Evolutionary conservation across 495 filamentous ascomycete genomes (phyloP), one percentile per base, ranked within the genome.

Genomic region (Terfezia claveryi): DNA sequence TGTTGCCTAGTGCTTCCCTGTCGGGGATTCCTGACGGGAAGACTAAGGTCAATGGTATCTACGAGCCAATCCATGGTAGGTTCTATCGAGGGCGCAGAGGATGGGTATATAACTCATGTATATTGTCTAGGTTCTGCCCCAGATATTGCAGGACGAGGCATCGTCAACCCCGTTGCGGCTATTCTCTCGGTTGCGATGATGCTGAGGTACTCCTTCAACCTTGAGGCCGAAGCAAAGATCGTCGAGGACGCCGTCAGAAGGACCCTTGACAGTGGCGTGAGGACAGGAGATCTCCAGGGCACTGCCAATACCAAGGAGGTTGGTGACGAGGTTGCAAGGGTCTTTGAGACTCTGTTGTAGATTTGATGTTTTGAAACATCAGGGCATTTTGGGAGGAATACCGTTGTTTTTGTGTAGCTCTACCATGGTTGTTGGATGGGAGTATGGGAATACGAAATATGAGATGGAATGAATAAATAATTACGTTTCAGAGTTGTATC

Each of bases 11-110:
- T 68, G 91, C 91, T 8, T 88, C 82, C 68, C 70, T 98, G 67
- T 82, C 79, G 52, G 87, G 83, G 20, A 79, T 92, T 50, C 91
- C 91, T 1, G 88, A 94, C 71, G 80, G 62, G 17, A 73, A 78
- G 12, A 81, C 81, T 71, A 77, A 71, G 62, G 80, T 81, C 58
- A 85, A 83, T 60, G 82, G 91, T 62, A 94, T 98, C 62, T 98
- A 95, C 66, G 91, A 96, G 75, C 92, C 92, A 37, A 96, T 96
- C 61, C 92, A 98, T 68, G 92, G 88, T 1, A 71, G 67, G 27
- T 32, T 32, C 27, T 32, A 32, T 32, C 27, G 27, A 32, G 27
- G 65, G 68, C 41, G 69, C 68, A 10, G 68, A 68, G 49, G 67
- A 66, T 62, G 52, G 23, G 37, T 20, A 38, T 38, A 44, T 37